These are phyloP conservation scores for Castanea mollissima DNA, from an alignment of 306 rosid genomes.

Conservation along the genomic window DNA sequence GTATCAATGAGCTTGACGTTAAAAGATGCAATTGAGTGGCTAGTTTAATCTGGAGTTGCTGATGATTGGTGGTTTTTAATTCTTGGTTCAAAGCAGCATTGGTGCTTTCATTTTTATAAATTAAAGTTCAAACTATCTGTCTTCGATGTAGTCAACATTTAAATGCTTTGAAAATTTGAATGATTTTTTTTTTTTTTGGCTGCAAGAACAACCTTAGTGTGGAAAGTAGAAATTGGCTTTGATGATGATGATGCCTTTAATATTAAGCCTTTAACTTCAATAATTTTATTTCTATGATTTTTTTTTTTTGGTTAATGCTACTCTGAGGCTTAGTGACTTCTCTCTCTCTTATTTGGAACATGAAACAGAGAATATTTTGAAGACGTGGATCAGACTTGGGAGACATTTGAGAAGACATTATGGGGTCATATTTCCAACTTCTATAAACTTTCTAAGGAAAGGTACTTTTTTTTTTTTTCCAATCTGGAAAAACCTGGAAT, in stretches of 20 bases:
- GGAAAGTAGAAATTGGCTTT: background rate
- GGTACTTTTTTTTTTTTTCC: constrained; percentile 38
- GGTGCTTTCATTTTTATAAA: background rate
- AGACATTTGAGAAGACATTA: constrained; percentile 88
- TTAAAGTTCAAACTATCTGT: no score
- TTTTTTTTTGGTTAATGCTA: background rate
- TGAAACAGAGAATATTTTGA: constrained; percentile 81
- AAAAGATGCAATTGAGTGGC: background rate
- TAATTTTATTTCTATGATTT: constrained; percentile 8
- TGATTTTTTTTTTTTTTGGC: background rate
- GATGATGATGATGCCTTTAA: constrained; percentile 1
- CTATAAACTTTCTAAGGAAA: constrained; percentile 90
- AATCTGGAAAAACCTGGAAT: background rate
- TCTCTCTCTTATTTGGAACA: constrained; percentile 26
- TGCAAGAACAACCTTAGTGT: background rate
- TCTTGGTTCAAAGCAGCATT: background rate
- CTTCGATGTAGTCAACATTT: no score
- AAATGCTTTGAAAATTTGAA: background rate
- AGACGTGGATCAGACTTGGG: constrained; percentile 95
- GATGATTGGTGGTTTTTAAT: background rate
- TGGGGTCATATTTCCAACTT: constrained; percentile 88
- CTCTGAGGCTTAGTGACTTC: background rate
- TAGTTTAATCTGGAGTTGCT: background rate
- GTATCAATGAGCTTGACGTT: background rate
- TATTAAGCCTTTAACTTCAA: background rate